A percentile compares a stretch with the other conserved stretches of the same genome.
phyloP scores from a whole-genome alignment of 2,329 filamentous ascomycete species.

The Myriosclerotinia duriaeana region DNA sequence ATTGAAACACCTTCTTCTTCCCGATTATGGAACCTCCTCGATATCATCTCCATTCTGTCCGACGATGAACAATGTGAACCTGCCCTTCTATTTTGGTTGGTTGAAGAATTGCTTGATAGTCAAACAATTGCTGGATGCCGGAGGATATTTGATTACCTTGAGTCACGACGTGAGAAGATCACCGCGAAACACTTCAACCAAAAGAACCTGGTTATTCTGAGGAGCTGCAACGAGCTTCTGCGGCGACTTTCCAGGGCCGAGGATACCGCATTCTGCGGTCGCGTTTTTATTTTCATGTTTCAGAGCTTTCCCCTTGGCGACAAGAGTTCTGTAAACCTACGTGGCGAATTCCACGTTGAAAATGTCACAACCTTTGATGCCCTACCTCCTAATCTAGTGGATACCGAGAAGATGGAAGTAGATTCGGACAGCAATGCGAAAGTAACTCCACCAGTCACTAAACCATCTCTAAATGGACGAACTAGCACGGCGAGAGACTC shows the following conservation, averaged over 20 bases:
- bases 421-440: constrained; percentile 49
- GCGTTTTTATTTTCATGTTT: constrained; percentile 98
- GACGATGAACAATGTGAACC: constrained; percentile 77
- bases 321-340: constrained; percentile 93
- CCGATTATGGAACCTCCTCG: constrained; percentile 88
- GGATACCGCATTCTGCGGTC: constrained; percentile 94
- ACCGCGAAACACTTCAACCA: constrained; percentile 77
- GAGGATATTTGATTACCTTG: constrained; percentile 89
- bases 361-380: constrained; percentile 87
- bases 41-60: constrained; percentile 84
- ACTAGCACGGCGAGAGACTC: constrained; percentile 33
- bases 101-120: constrained; percentile 93
- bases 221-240: constrained; percentile 93
- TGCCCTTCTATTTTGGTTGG: constrained; percentile 80
- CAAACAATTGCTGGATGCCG: constrained; percentile 92
- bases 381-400: constrained; percentile 42
- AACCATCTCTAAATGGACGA: constrained; percentile 22
- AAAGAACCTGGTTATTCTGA: constrained; percentile 85
- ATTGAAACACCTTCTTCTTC: constrained; percentile 80
- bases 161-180: constrained; percentile 86
- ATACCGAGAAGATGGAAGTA: constrained; percentile 63
- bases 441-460: constrained; percentile 29
- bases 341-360: constrained; percentile 93
- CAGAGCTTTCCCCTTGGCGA: constrained; percentile 96
- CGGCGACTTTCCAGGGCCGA: constrained; percentile 90